Evolutionary conservation across 169 alveolate species (phyloP), one percentile per base, ranked within the genome.

Genomic region (Plasmodium gaboni): DNA sequence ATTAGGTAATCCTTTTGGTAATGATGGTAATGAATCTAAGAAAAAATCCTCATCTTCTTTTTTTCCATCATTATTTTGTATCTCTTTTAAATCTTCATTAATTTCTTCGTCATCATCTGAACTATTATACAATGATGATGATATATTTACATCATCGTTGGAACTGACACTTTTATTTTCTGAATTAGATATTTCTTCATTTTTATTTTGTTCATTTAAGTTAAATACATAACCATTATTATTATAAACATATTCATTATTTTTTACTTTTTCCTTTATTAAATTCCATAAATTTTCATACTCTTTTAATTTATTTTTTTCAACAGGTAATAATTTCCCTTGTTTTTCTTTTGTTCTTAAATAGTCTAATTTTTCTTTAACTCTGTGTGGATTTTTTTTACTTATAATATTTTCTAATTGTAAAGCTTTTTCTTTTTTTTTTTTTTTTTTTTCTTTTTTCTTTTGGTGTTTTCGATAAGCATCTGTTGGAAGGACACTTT

Each of bases 281-380:
- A 80, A 67, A 80, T 67, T 80, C 90, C 90, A 80, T 61, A 80
- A 67, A 2, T 19, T n/a, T 67, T 80, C 90, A 80, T 80, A 80
- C 17, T 80, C 83, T 59, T 80, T 80, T 46, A 67, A 46, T 67
- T 80, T 80, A 15, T 80, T 65, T 53, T 80, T 80, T 67, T 80
- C 90, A 22, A 50, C 44, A 8, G 74, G 90, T 53, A 80, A 70
- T 42, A 80, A 57, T 61, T 80, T 80, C 48, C 90, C 90, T 67
- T 80, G 90, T 15, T 44, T 70, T 70, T 80, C 90, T 70, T 59
- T 80, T 80, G 17, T 80, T 60, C 71, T 50, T 4, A 67, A 74
- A 38, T 24, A 24, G 42, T 80, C 90, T 80, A 80, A 65, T 57
- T 80, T 80, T 67, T 80, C 90, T 60, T 80, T 80, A 44, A 80